Evolutionary conservation across 2,329 filamentous ascomycete species (phyloP).

Genomic region (Penicillium capsulatum): DNA sequence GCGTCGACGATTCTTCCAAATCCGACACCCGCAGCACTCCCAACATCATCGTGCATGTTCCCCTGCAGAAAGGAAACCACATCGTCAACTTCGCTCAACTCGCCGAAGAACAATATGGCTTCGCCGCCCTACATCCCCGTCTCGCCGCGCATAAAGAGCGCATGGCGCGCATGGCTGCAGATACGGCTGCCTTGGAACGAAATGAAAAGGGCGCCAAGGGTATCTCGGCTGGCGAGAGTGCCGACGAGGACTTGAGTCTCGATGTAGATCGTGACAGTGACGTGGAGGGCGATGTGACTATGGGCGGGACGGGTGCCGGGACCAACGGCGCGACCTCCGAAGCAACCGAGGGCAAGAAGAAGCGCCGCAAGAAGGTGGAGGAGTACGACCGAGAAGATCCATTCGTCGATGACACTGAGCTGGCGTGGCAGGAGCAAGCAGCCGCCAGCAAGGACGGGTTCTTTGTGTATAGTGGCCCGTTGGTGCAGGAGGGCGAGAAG

Average conservation of each 20-base stretch:
- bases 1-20: slow-evolving; percentile 43
- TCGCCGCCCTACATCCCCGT: slow-evolving; percentile 87
- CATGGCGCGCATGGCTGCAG: slow-evolving; percentile 80
- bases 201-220: slow-evolving; percentile 61
- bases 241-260: slow-evolving; percentile 74
- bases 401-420: slow-evolving; percentile 83
- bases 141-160: slow-evolving; percentile 84
- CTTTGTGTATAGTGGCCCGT: slow-evolving; percentile 92
- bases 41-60: slow-evolving; percentile 79
- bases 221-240: slow-evolving; percentile 66
- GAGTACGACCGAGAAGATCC: slow-evolving; percentile 65
- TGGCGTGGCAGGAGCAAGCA: slow-evolving; percentile 92
- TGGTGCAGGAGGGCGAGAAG: slow-evolving; percentile 84
- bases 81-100: slow-evolving; percentile 94
- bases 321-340: slow-evolving; percentile 53
- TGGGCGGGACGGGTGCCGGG: slow-evolving; percentile 40
- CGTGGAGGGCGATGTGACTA: slow-evolving; percentile 46
- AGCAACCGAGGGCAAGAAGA: slow-evolving; percentile 67
- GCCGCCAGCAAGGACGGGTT: slow-evolving; percentile 94
- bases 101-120: slow-evolving; percentile 90
- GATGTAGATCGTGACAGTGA: slow-evolving; percentile 72
- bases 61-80: slow-evolving; percentile 76
- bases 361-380: slow-evolving; percentile 64
- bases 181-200: slow-evolving; percentile 78
- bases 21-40: slow-evolving; percentile 51